Percentiles rank a stretch among this genome's conserved stretches.
phyloP scores from a whole-genome alignment of 192 early-diverging fungal genomes.

The Funneliformis mosseae region DNA sequence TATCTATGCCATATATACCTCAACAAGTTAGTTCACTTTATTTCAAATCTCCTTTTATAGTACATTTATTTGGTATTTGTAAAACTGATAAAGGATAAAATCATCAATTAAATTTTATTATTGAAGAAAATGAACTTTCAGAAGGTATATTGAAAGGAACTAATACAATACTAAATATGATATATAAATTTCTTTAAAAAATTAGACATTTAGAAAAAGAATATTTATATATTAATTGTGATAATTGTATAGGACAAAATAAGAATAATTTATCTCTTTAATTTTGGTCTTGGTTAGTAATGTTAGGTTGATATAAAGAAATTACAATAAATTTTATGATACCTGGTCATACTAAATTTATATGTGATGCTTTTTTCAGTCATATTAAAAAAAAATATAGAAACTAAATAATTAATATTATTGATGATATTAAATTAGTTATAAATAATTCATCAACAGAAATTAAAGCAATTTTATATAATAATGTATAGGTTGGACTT shows the following conservation, averaged over 20 bases:
- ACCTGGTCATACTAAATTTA: neutral
- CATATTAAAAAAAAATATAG: conserved; percentile 4
- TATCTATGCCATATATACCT: conserved; percentile 3
- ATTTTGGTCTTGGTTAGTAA: neutral
- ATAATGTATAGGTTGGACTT: neutral
- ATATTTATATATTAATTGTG: conserved; percentile 9
- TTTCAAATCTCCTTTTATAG: no score
- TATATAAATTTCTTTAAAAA: neutral
- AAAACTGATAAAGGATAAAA: no score
- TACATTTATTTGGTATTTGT: no score
- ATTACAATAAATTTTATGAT: neutral
- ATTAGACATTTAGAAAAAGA: neutral
- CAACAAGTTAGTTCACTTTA: neutral
- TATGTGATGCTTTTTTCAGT: neutral
- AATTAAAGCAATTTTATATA: neutral
- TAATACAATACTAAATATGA: no score
- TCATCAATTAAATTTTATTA: no score
- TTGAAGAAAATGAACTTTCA: no score
- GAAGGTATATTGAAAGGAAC: no score
- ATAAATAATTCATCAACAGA: neutral
- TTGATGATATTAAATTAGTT: neutral
- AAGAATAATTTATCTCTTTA: conserved; percentile 2
- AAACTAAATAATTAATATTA: neutral
- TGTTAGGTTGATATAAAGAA: conserved; percentile 5
- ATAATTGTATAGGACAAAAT: conserved; percentile 8